A percentile compares a stretch with the other conserved stretches of the same genome.
These are phyloP conservation scores for Sclerospora graminicola DNA, from an alignment of 352 stramenopile species.

Conservation along the genomic window DNA sequence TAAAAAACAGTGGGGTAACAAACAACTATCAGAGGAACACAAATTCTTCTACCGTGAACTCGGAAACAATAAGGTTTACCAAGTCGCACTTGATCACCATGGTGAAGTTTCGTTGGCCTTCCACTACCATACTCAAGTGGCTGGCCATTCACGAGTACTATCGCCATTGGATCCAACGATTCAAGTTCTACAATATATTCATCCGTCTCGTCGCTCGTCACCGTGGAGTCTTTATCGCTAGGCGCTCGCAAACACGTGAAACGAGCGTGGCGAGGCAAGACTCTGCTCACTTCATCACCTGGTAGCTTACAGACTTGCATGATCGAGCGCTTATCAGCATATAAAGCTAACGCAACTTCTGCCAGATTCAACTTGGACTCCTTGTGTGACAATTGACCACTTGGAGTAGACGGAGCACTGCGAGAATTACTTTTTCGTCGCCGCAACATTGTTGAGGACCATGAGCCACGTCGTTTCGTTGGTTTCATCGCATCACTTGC, in stretches of 20 bases:
- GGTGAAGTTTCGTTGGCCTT: slow-evolving; percentile 17
- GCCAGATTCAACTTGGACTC: slow-evolving; percentile 3
- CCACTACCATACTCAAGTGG: slow-evolving; percentile 10
- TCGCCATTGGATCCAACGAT: slow-evolving; percentile 19
- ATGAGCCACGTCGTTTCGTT: slow-evolving; percentile 24
- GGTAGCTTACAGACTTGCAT: slow-evolving; percentile 26
- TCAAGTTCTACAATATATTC: slow-evolving; percentile 28
- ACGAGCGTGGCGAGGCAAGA: slow-evolving; percentile 21
- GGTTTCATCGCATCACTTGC: slow-evolving; percentile 1
- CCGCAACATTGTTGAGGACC: slow-evolving; percentile 30
- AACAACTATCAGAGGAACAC: neutral
- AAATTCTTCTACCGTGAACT: slow-evolving; percentile 25
- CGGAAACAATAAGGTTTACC: slow-evolving; percentile 31
- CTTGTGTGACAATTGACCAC: slow-evolving; percentile 2
- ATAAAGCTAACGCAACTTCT: slow-evolving; percentile 8
- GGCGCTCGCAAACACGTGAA: slow-evolving; percentile 18
- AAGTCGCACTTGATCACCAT: slow-evolving; percentile 41
- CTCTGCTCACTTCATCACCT: slow-evolving; percentile 8
- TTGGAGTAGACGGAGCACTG: slow-evolving; percentile 16
- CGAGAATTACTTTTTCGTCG: slow-evolving; percentile 14
- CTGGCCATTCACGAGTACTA: slow-evolving; percentile 31
- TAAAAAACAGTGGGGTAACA: too few relatives aligned
- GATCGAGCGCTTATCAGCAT: slow-evolving; percentile 12
- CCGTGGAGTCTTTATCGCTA: neutral
- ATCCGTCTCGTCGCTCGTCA: slow-evolving; percentile 1